Evolutionary conservation across 345 rosid genomes (phyloP).

Genomic region (Nasturtium officinale): DNA sequence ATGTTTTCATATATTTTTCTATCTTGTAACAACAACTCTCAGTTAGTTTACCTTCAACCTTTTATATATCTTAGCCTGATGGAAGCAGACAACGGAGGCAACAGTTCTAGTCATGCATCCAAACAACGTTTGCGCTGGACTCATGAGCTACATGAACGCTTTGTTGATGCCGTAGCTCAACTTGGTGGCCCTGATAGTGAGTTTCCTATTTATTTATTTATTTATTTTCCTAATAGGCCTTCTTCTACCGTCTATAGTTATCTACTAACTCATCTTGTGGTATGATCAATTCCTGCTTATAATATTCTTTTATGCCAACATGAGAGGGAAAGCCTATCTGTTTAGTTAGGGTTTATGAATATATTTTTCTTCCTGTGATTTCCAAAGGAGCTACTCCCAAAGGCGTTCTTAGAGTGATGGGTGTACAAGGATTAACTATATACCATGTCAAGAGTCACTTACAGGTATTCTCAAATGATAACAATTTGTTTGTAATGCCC

Average conservation of each 20-base stretch:
- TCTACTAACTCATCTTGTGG: not conserved
- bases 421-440: constrained; percentile 93
- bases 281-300: not conserved
- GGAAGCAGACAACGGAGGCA: constrained; percentile 77
- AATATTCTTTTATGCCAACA: not conserved
- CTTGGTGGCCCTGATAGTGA: constrained; percentile 99
- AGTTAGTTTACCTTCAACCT: constrained; percentile 31
- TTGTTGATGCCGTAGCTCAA: constrained; percentile 99
- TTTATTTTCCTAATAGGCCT: not conserved
- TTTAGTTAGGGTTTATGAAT: constrained; percentile 12
- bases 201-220: constrained; percentile 39
- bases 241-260: not conserved
- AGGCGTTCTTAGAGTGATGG: constrained; percentile 99
- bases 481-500: too few species aligned
- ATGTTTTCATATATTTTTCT: constrained; percentile 46
- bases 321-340: constrained; percentile 4
- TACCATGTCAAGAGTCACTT: constrained; percentile 99
- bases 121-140: constrained; percentile 99
- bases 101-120: constrained; percentile 80
- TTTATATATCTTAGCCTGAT: constrained; percentile 57
- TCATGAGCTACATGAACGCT: constrained; percentile 97
- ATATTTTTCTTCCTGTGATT: not conserved
- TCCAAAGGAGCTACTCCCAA: constrained; percentile 93
- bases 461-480: constrained; percentile 55
- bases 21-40: constrained; percentile 39